Evolutionary conservation across 2,329 filamentous ascomycete species (phyloP), one percentile per base, ranked within the genome.

Genomic region (Penicillium occitanis): DNA sequence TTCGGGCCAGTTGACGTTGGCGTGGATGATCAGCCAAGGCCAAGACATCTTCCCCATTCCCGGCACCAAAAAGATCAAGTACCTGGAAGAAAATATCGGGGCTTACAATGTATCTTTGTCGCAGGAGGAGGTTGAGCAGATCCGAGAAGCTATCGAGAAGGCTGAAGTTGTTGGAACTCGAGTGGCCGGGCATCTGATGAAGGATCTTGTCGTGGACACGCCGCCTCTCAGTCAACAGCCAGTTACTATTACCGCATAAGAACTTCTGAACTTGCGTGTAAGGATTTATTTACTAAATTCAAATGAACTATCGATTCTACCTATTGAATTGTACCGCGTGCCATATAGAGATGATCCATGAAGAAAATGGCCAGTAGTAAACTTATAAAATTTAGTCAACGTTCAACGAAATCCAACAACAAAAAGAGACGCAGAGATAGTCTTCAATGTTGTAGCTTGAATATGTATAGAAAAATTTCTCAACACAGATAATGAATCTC

Each of bases 11-110:
- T 72, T 91, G 42, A 84, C 86, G 0, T 78, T 90, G 28, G 88
- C 88, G 0, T 91, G 88, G 87, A 70, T 90, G 65, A 70, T 88
- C 69, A 83, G 83, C 3, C 87, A 90, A 70, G 86, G 85, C 5
- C 33, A 67, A 2, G 71, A 73, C 48, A 71, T 74, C 35, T 69
- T 75, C 30, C 72, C 73, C 5, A 74, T 75, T 46, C 73, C 73
- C 0, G 72, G 73, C 5, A 74, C 72, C 10, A 71, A 69, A 28
- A 69, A 67, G 14, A 61, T 67, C 3, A 50, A 61, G 13, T 67
- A 71, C 14, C 10, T 66, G 59, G 64, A 66, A n/a, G 59, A 62
- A 19, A 66, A 66, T 14, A 44, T 44, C 7, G 42, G 42, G 17
- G 42, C 42, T 7, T 44, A 44, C 42, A 44, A 44, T 2, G 17